Conservation (phyloP, 2,329 filamentous ascomycete species). For the Fusarium beomiforme region DNA sequence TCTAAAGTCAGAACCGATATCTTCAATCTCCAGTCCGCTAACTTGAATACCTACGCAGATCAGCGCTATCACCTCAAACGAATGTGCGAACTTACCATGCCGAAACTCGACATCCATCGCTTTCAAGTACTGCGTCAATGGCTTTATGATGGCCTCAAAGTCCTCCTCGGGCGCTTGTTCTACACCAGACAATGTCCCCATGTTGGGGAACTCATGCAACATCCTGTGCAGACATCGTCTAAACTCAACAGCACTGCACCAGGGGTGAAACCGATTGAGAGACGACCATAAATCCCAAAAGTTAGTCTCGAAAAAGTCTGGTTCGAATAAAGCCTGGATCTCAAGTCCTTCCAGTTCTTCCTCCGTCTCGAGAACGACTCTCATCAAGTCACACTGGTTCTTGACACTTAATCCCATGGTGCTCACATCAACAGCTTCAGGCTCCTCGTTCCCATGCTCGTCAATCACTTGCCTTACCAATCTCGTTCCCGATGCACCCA, state of each 20-base stretch:
- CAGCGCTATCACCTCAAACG: background rate
- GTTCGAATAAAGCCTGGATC: slow-evolving; percentile 41
- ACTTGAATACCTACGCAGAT: slow-evolving; percentile 37
- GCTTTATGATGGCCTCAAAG: slow-evolving; percentile 42
- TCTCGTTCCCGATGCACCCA: slow-evolving; percentile 39
- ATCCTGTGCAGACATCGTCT: slow-evolving; percentile 41
- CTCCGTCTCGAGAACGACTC: slow-evolving; percentile 41
- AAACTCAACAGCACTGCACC: slow-evolving; percentile 44
- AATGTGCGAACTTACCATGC: slow-evolving; percentile 28
- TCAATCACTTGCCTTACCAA: slow-evolving; percentile 37
- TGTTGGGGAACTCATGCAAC: slow-evolving; percentile 43
- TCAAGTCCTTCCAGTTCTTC: slow-evolving; percentile 40
- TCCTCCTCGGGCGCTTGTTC: slow-evolving; percentile 42
- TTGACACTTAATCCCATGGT: slow-evolving; percentile 44
- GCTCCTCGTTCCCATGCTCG: slow-evolving; percentile 24
- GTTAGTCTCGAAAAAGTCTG: slow-evolving; percentile 43
- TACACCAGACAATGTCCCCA: slow-evolving; percentile 39
- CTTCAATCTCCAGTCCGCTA: slow-evolving; percentile 40
- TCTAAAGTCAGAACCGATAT: slow-evolving; percentile 29
- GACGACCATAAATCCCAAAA: slow-evolving; percentile 44
- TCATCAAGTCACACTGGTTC: slow-evolving; percentile 44
- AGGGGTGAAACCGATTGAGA: slow-evolving; percentile 43
- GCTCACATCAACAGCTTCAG: slow-evolving; percentile 39
- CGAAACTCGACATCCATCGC: slow-evolving; percentile 42
- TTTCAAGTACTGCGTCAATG: slow-evolving; percentile 40